phyloP scores from a whole-genome alignment of 2,329 filamentous ascomycete species.

The Curvularia spicifera region DNA sequence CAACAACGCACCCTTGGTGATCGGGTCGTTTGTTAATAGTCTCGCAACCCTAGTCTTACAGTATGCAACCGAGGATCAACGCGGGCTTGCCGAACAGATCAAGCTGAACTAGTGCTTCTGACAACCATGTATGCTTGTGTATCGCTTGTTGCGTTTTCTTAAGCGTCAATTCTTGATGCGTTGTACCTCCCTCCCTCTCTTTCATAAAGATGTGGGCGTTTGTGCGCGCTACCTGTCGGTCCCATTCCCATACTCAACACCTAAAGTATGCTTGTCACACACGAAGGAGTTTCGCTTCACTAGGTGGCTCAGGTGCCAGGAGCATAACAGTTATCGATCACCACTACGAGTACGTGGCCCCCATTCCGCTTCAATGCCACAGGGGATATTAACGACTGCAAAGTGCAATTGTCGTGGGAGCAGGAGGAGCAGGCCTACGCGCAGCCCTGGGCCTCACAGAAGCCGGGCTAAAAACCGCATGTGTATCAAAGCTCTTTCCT shows the following conservation, averaged over 20 bases:
- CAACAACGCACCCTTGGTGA: neutral
- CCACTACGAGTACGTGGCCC: conserved; percentile 41
- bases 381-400: conserved; percentile 5
- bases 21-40: neutral
- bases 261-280: neutral
- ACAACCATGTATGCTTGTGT: neutral
- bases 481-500: conserved; percentile 68
- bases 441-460: conserved; percentile 69
- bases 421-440: conserved; percentile 68
- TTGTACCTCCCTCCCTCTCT: neutral
- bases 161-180: neutral
- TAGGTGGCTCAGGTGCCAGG: conserved; percentile 23
- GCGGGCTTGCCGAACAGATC: conserved; percentile 15
- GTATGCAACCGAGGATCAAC: conserved; percentile 31
- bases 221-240: conserved; percentile 30
- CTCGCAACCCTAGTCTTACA: conserved; percentile 6
- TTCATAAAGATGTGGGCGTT: conserved; percentile 34
- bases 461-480: conserved; percentile 69
- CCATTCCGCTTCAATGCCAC: neutral
- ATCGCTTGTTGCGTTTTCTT: neutral
- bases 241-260: conserved; percentile 20
- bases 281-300: conserved; percentile 27
- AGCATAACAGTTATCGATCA: conserved; percentile 42
- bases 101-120: neutral
- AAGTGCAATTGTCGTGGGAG: conserved; percentile 55